These are phyloP conservation scores for Penicillium coprophilum DNA, from an alignment of 495 filamentous ascomycete species.

Conservation along the genomic window DNA sequence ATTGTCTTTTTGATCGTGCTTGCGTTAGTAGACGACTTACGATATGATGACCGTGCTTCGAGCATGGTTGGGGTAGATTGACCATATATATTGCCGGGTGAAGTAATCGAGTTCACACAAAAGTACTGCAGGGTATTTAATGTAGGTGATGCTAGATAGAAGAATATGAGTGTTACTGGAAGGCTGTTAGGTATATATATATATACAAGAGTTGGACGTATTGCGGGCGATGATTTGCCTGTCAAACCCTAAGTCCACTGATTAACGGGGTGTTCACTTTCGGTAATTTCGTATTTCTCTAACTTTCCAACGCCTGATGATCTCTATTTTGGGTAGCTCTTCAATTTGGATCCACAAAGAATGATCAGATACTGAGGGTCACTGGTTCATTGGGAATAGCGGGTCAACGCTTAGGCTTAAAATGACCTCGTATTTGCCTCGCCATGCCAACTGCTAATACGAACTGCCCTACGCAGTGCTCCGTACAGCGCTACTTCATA, in stretches of 20 bases:
- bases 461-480: too few relatives aligned
- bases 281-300: not conserved
- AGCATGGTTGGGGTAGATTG: conserved; percentile 14
- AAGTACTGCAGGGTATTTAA: not conserved
- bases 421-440: not conserved
- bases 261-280: not conserved
- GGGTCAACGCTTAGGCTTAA: not conserved
- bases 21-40: conserved; percentile 9
- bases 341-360: not conserved
- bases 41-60: conserved; percentile 19
- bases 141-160: not conserved
- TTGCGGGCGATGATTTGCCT: not conserved
- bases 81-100: not conserved
- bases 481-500: too few relatives aligned
- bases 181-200: not conserved
- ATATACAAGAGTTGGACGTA: not conserved
- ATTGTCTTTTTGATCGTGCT: conserved; percentile 8
- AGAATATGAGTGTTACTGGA: not conserved
- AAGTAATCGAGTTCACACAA: not conserved
- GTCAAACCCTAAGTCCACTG: too few relatives aligned
- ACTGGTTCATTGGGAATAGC: not conserved
- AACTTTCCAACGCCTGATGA: not conserved
- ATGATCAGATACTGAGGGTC: not conserved
- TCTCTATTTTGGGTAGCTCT: not conserved
- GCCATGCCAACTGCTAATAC: not conserved